A percentile compares a stretch with the other conserved stretches of the same genome.
Evolutionary conservation across 305 asterid species (phyloP).

Genomic region (Fraxinus ornus): DNA sequence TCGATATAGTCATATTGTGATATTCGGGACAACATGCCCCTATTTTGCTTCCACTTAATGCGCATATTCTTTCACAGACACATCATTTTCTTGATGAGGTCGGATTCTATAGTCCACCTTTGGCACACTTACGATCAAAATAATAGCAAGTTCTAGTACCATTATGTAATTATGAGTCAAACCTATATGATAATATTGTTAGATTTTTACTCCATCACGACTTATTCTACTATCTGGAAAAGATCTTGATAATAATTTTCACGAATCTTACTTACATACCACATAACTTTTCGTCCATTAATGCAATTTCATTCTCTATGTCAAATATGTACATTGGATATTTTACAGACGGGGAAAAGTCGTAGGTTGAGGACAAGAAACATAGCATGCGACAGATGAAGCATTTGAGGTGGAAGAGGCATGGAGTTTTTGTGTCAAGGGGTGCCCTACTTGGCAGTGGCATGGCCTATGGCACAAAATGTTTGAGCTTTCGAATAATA

Average conservation of each 20-base stretch:
- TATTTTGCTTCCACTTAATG: neutral
- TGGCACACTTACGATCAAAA: neutral
- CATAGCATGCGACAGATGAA: neutral
- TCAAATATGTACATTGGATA: neutral
- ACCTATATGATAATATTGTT: neutral
- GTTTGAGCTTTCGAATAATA: neutral
- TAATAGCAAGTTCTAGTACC: neutral
- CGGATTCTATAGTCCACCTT: neutral
- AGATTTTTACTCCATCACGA: neutral
- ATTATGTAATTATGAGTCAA: neutral
- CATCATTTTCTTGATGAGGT: neutral
- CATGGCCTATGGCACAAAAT: neutral
- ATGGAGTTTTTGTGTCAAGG: slow-evolving; percentile 4
- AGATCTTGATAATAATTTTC: neutral
- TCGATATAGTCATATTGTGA: neutral
- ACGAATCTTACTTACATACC: neutral
- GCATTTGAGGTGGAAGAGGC: neutral
- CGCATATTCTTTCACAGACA: neutral
- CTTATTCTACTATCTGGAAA: neutral
- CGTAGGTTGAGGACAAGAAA: neutral
- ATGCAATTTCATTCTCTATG: neutral
- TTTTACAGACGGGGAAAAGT: neutral
- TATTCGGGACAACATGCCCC: neutral
- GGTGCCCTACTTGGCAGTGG: neutral
- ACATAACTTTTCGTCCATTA: neutral